These are phyloP conservation scores for Solidago caesia DNA, from an alignment of 129 eudicot genomes.

Conservation along the genomic window DNA sequence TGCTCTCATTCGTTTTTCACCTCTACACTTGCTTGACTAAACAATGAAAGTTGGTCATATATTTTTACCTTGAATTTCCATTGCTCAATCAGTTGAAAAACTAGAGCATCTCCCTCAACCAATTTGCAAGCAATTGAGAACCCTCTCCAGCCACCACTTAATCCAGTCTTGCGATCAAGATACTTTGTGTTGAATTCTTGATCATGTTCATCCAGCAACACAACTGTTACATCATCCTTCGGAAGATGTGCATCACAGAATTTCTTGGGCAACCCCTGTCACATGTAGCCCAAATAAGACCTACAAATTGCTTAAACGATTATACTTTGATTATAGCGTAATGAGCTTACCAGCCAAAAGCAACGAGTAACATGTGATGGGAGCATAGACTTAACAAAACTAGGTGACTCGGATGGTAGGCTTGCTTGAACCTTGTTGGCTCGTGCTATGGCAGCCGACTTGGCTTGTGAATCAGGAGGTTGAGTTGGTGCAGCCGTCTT, in stretches of 20 bases:
- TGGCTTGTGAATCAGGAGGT: constrained; percentile 22
- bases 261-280: constrained; percentile 50
- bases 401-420: constrained; percentile 39
- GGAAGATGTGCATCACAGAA: constrained; percentile 55
- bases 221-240: constrained; percentile 44
- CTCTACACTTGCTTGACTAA: neutral
- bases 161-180: constrained; percentile 48
- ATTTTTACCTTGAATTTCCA: constrained; percentile 59
- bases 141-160: constrained; percentile 80
- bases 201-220: constrained; percentile 54
- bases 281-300: constrained; percentile 2
- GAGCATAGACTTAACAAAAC: constrained; percentile 69
- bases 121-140: constrained; percentile 56
- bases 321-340: neutral
- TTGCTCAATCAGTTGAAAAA: constrained; percentile 46
- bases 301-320: neutral
- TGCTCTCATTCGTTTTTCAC: too few species aligned
- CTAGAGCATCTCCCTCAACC: constrained; percentile 53
- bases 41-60: neutral
- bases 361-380: constrained; percentile 70
- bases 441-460: constrained; percentile 43
- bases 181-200: constrained; percentile 42
- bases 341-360: constrained; percentile 67
- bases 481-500: constrained; percentile 18
- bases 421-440: constrained; percentile 57